phyloP scores from a whole-genome alignment of 2,329 filamentous ascomycete species.

The Trichoderma sp. region DNA sequence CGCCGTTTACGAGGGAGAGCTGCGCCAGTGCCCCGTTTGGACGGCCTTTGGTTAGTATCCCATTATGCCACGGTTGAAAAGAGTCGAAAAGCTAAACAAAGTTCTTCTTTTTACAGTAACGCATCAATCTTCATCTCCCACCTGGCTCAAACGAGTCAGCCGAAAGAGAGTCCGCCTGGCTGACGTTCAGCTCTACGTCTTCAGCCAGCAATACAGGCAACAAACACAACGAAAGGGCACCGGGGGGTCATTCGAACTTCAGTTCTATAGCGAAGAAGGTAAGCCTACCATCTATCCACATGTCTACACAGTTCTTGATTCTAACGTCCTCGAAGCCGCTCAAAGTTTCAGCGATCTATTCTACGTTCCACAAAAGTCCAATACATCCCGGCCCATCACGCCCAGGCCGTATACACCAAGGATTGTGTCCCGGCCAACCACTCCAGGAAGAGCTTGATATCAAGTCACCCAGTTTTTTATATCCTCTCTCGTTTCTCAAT shows the following conservation, averaged over 20 bases:
- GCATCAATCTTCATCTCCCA: constrained; percentile 51
- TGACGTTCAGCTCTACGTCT: constrained; percentile 62
- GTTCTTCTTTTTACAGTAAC: constrained; percentile 49
- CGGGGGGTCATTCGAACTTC: constrained; percentile 55
- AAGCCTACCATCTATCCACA: constrained; percentile 10
- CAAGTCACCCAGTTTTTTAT: neutral
- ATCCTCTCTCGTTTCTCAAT: neutral
- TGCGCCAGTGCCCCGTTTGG: constrained; percentile 63
- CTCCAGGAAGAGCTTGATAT: constrained; percentile 15
- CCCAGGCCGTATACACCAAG: constrained; percentile 3
- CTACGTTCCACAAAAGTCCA: constrained; percentile 30
- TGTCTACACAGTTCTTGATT: neutral
- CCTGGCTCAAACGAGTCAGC: constrained; percentile 56
- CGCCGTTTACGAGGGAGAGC: constrained; percentile 57
- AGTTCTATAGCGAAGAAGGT: constrained; percentile 52
- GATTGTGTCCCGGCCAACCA: constrained; percentile 13
- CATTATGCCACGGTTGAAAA: neutral
- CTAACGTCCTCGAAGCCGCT: constrained; percentile 36
- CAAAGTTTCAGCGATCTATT: constrained; percentile 50
- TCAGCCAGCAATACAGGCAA: constrained; percentile 59
- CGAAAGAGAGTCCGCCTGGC: constrained; percentile 54
- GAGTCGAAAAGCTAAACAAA: neutral
- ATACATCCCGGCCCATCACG: constrained; percentile 24
- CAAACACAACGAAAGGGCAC: constrained; percentile 55
- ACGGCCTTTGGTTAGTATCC: constrained; percentile 61